Evolutionary conservation across 2,329 filamentous ascomycete genomes (phyloP), one percentile per base, ranked within the genome.

Genomic region (Thielaviopsis euricoi): DNA sequence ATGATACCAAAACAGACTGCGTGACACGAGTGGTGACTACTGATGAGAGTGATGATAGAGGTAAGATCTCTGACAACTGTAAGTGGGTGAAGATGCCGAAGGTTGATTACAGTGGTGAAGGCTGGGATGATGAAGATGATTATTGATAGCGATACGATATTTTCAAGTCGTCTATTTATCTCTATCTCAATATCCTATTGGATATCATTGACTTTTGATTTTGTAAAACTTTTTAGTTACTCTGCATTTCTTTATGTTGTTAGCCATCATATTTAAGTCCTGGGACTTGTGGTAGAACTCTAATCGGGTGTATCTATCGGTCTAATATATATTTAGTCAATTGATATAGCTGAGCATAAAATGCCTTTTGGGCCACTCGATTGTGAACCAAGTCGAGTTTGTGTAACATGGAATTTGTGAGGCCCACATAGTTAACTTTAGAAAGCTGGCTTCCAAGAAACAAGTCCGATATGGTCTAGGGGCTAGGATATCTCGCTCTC

Each of bases 401-500:
- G 29, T 33, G 29, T 33, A 33, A 33, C 29, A 6, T 33, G 7
- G 2, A 33, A 33, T 10, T 10, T 2, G 29, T 10, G 7, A 26
- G n/a, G 7, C 29, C 29, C 7, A 33, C 29, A 33, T 33, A 33
- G 9, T 33, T 10, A 6, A 10, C 29, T 10, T 33, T 33, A 33
- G 29, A 33, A 33, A 33, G 25, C 29, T 2, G 12, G 2, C 12
- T 33, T 33, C 5, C n/a, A n/a, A 33, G 29, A 33, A 33, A 33
- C 29, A 33, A 33, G 40, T 61, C 60, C 58, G 57, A 58, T 60
- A 58, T 61, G 52, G 60, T 61, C 57, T 61, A 61, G 55, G 54
- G 55, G 60, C 37, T 61, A 57, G 55, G 54, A 61, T 60, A 56
- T 60, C 60, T 59, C 52, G 60, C 55, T 58, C 58, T 61, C 61